Evolutionary conservation across 495 filamentous ascomycete genomes (phyloP).

Genomic region (Polyplosphaeria fusca): DNA sequence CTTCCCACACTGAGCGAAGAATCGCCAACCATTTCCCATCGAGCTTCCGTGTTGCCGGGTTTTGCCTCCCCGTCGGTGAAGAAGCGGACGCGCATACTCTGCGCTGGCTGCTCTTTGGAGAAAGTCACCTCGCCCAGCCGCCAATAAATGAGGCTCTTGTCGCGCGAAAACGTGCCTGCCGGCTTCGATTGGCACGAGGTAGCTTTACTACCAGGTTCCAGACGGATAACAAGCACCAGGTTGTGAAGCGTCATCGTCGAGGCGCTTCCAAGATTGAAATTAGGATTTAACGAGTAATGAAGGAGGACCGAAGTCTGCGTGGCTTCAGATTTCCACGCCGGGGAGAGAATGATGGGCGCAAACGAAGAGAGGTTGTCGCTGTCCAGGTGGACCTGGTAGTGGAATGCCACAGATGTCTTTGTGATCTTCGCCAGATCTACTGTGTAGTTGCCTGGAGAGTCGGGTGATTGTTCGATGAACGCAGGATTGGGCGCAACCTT

Average conservation of each 20-base stretch:
- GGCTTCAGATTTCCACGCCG: constrained; percentile 79
- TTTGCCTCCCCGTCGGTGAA: constrained; percentile 71
- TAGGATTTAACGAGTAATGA: constrained; percentile 80
- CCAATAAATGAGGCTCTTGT: constrained; percentile 86
- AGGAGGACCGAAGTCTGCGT: constrained; percentile 80
- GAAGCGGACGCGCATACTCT: constrained; percentile 78
- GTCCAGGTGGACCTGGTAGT: constrained; percentile 87
- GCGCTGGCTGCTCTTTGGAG: constrained; percentile 47
- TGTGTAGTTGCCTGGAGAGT: constrained; percentile 76
- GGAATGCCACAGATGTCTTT: constrained; percentile 81
- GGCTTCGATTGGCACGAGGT: constrained; percentile 68
- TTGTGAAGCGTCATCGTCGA: constrained; percentile 68
- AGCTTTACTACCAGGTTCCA: constrained; percentile 63
- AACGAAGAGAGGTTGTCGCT: constrained; percentile 58
- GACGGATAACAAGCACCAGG: constrained; percentile 71
- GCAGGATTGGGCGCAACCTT: constrained; percentile 92
- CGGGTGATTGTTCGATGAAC: constrained; percentile 70
- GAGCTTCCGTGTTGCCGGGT: constrained; percentile 73
- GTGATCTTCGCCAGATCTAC: constrained; percentile 67
- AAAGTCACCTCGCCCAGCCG: constrained; percentile 76
- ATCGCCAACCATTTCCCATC: constrained; percentile 68
- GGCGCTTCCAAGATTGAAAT: constrained; percentile 47
- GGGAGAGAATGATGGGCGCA: constrained; percentile 72
- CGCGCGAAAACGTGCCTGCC: constrained; percentile 74
- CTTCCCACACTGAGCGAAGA: constrained; percentile 51